Conservation (phyloP, 441 rosid genomes). For the Populus hybrid region DNA sequence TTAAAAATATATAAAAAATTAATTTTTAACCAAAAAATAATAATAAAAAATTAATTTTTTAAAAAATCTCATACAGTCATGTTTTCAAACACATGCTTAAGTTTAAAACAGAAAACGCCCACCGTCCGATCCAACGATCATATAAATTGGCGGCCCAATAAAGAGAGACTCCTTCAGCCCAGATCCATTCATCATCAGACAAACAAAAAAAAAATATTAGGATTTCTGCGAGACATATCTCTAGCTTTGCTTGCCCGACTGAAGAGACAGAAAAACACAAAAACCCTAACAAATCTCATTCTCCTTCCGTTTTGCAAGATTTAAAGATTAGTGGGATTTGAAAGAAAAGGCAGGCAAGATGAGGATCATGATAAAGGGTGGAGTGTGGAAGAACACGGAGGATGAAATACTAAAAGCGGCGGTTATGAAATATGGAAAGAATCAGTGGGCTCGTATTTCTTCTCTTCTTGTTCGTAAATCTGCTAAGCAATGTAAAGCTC, state of each 20-base stretch:
- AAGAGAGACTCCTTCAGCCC: background rate
- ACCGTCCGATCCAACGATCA: background rate
- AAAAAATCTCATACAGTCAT: too few relatives aligned
- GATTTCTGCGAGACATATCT: background rate
- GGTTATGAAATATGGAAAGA: slow-evolving; percentile 98
- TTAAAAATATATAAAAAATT: too few relatives aligned
- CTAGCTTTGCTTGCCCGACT: background rate
- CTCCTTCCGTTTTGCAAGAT: background rate
- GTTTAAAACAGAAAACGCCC: background rate
- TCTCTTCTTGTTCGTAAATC: slow-evolving; percentile 96
- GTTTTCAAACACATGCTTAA: too few relatives aligned
- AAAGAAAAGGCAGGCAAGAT: slow-evolving; percentile 45
- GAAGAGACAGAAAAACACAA: background rate
- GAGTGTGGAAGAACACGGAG: slow-evolving; percentile 99
- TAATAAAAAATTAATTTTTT: too few relatives aligned
- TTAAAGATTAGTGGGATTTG: background rate
- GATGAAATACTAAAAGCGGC: slow-evolving; percentile 98
- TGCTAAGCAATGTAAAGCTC: slow-evolving; percentile 98
- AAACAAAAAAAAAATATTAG: too few relatives aligned
- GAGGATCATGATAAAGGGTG: slow-evolving; percentile 99
- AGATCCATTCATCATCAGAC: background rate
- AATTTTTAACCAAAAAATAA: too few relatives aligned
- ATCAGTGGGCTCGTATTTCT: slow-evolving; percentile 98
- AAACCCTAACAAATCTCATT: background rate
- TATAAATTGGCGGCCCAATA: background rate